Base-by-base conservation (phyloP, 371 early-diverging fungal species). In the Rhizopus sp. region DNA sequence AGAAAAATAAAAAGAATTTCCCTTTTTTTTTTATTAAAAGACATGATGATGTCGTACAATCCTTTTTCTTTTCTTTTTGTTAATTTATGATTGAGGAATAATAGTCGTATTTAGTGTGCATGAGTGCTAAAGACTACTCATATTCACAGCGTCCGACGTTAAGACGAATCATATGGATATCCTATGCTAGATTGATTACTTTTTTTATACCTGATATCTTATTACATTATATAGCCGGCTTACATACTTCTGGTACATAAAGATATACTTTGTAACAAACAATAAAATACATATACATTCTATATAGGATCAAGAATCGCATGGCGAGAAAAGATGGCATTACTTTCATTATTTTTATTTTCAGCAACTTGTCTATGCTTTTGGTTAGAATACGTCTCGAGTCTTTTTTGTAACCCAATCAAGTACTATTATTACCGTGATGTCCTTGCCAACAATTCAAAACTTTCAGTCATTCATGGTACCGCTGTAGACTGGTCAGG, bases 271-370 rank as follows among this genome's bases (percentile, higher is more conserved):
- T 5, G 32, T 23, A 33, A 16, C 13, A 13, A 30, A 13, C 30
- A 38, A 7, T 23, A 17, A 30, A 32, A 31, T 16, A 38, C 23
- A 5, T n/a, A 35, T 46, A 3, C 34, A 23, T 34, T 17, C 32
- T 39, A 5, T 38, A 10, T 40, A 79, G 80, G 62, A 23, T 64
- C 69, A 48, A 72, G 80, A 15, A 69, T 61, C 29, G 72, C 73
- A 33, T 79, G 76, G 76, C 65, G 77, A 38, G 80, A 80, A 67
- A 80, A 80, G 57, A 63, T 80, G n/a, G 68, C 77, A 0, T 59
- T 72, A 7, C 60, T 63, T 16, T 44, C 66, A 41, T 17, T 75
- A 9, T 68, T 68, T 41, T 29, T 77, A 15, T 57, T 62, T 8
- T 32, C 65, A 23, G 62, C 69, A 7, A 70, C 59, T 6, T 39